These are phyloP conservation scores for Cryphonectria japonica DNA, from an alignment of 2,329 filamentous ascomycete species.

Conservation along the genomic window DNA sequence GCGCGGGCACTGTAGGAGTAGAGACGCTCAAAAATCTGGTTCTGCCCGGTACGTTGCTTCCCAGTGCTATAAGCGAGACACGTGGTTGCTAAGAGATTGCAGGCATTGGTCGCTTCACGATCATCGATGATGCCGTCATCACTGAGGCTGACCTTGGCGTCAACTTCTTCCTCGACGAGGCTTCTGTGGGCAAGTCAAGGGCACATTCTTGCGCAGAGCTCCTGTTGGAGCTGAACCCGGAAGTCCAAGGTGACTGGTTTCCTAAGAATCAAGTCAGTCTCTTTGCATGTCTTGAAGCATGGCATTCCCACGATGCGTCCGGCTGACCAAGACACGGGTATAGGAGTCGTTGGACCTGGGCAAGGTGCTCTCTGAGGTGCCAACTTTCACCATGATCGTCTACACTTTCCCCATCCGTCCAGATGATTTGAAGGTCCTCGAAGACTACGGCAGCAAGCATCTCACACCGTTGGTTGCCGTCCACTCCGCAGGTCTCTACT, in stretches of 20 bases:
- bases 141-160: constrained; percentile 83
- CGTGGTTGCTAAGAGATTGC: neutral
- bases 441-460: constrained; percentile 54
- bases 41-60: constrained; percentile 66
- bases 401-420: constrained; percentile 55
- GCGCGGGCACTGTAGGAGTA: constrained; percentile 82
- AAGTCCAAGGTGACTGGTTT: constrained; percentile 78
- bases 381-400: constrained; percentile 57
- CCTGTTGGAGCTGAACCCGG: constrained; percentile 87
- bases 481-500: constrained; percentile 91
- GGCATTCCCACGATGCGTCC: neutral
- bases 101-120: constrained; percentile 90
- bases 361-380: constrained; percentile 44
- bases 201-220: constrained; percentile 78
- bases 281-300: neutral
- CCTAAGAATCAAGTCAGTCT: constrained; percentile 51
- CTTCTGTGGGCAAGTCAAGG: constrained; percentile 74
- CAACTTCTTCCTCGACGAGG: constrained; percentile 93
- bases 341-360: constrained; percentile 30
- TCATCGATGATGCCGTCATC: constrained; percentile 81
- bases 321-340: constrained; percentile 26
- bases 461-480: constrained; percentile 78
- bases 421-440: constrained; percentile 49
- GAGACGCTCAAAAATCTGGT: constrained; percentile 98
- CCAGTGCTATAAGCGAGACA: neutral